Evolutionary conservation across 2,329 filamentous ascomycete genomes (phyloP), one percentile per base, ranked within the genome.

Genomic region (Aspergillus udagawae): DNA sequence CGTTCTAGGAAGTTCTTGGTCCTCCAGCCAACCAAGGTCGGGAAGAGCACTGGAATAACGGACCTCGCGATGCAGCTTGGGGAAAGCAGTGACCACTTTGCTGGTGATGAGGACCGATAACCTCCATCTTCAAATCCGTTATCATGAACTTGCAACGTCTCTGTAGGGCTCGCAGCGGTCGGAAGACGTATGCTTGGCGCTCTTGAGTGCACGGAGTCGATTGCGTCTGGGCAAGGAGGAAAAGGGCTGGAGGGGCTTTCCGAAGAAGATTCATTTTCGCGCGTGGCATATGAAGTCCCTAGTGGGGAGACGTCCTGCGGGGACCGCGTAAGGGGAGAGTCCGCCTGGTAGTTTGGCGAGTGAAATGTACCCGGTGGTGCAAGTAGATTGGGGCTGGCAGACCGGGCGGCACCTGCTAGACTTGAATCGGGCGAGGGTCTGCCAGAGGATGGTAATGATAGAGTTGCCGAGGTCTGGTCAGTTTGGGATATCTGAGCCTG

Each of bases 1-100:
- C 90, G 92, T 66, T 93, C 92, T 86, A 87, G 91, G n/a, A 88
- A 73, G n/a, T 80, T 86, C 74, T 97, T 97, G 28, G 89, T 84
- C 47, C 75, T 79, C 91, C 93, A 99, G 27, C 83, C 86, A 62
- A 86, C 87, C 29, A 99, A 75, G 0, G 93, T 97, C 0, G 94
- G 94, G 64, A 97, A 96, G 0, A 99, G 75, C 0, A 90, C 92
- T 17, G 85, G 82, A 17, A 86, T 73, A 14, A 97, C 78, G 7
- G 88, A 76, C 56, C 89, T 82, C 2, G 91, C 91, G 10, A 89
- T 78, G 3, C 92, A 90, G 4, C 96, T 76, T 21, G 90, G 63
- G 4, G 76, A 79, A 70, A 92, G 90, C 2, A 92, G 92, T 92
- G 92, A 97, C 88, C 91, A 95, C 49, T 73, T 81, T 45, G 90